A percentile compares a stretch with the other conserved stretches of the same genome.
phyloP scores from a whole-genome alignment of 164 flowering plant genomes.

The Paratinospora sagittata region DNA sequence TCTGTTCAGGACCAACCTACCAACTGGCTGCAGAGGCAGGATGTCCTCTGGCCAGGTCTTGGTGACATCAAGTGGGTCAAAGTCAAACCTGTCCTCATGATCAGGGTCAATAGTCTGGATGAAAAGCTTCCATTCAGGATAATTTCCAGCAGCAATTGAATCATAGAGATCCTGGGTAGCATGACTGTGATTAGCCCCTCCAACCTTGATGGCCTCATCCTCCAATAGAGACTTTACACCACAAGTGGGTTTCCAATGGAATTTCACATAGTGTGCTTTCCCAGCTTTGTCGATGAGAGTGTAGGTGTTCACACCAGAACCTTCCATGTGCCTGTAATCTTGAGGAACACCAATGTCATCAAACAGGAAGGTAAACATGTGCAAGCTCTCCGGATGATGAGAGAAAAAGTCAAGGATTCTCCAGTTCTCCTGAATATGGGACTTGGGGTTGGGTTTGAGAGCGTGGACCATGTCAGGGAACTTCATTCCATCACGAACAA shows the following conservation, averaged over 20 bases:
- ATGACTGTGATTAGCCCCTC: slow-evolving; percentile 96
- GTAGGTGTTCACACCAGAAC: slow-evolving; percentile 87
- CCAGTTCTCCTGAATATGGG: slow-evolving; percentile 86
- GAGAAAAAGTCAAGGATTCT: slow-evolving; percentile 78
- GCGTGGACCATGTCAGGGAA: slow-evolving; percentile 87
- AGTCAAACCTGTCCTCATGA: slow-evolving; percentile 75
- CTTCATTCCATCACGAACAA: slow-evolving; percentile 76
- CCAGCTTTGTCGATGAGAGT: slow-evolving; percentile 79
- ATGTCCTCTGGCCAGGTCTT: slow-evolving; percentile 99
- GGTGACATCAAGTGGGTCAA: slow-evolving; percentile 93
- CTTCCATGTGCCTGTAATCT: slow-evolving; percentile 97
- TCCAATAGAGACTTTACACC: slow-evolving; percentile 83
- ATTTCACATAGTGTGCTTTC: slow-evolving; percentile 75
- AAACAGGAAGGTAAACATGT: slow-evolving; percentile 82
- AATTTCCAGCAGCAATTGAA: slow-evolving; percentile 87
- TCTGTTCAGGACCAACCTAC: slow-evolving; percentile 87
- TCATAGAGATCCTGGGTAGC: slow-evolving; percentile 96
- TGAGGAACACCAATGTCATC: slow-evolving; percentile 91
- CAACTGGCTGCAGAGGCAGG: slow-evolving; percentile 84
- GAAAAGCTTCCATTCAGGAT: slow-evolving; percentile 93
- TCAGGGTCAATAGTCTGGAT: slow-evolving; percentile 89
- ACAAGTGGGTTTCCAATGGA: slow-evolving; percentile 98
- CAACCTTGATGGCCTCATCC: slow-evolving; percentile 77
- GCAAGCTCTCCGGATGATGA: slow-evolving; percentile 90
- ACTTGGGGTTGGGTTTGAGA: slow-evolving; percentile 77